Conservation (phyloP, 2,329 filamentous ascomycete species). For the Phymatotrichopsis omnivora region DNA sequence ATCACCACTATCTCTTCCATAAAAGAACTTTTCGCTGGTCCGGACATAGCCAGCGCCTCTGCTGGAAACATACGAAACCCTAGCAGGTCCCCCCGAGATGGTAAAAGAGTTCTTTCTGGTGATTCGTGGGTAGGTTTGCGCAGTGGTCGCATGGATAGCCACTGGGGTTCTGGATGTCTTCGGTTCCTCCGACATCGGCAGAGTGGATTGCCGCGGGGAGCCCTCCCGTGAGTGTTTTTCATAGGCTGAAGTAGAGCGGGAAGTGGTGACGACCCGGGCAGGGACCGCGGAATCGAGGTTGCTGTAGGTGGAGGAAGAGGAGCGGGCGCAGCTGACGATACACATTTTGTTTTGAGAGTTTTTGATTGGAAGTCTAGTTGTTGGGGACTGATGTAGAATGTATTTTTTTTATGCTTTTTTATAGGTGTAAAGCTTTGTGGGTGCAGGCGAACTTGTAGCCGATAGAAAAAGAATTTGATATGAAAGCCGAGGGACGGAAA, state of each 20-base stretch:
- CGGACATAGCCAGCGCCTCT: conserved; percentile 14
- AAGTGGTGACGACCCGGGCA: conserved; percentile 14
- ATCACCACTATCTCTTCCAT: conserved; percentile 12
- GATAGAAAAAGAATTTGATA: not conserved
- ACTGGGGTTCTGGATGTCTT: no score
- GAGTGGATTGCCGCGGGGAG: not conserved
- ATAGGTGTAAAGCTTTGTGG: no score
- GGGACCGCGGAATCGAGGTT: conserved; percentile 16
- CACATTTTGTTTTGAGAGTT: conserved; percentile 12
- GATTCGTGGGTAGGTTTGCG: conserved; percentile 2
- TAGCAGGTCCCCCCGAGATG: conserved; percentile 14
- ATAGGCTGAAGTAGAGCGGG: conserved; percentile 7
- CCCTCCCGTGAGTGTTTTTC: conserved; percentile 10
- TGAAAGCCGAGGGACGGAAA: not conserved
- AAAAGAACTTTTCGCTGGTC: conserved; percentile 13
- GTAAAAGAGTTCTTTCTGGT: conserved; percentile 15
- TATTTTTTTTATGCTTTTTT: not conserved
- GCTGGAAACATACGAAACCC: conserved; percentile 15
- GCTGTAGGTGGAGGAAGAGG: conserved; percentile 6
- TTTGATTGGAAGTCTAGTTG: not conserved
- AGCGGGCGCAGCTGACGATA: conserved; percentile 13
- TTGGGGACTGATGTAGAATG: not conserved
- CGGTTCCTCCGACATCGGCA: conserved; percentile 8
- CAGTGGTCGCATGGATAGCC: conserved; percentile 5
- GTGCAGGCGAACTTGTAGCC: no score